Evolutionary conservation across 2,329 filamentous ascomycete species (phyloP).

Genomic region (Fusarium pseudonygamai): DNA sequence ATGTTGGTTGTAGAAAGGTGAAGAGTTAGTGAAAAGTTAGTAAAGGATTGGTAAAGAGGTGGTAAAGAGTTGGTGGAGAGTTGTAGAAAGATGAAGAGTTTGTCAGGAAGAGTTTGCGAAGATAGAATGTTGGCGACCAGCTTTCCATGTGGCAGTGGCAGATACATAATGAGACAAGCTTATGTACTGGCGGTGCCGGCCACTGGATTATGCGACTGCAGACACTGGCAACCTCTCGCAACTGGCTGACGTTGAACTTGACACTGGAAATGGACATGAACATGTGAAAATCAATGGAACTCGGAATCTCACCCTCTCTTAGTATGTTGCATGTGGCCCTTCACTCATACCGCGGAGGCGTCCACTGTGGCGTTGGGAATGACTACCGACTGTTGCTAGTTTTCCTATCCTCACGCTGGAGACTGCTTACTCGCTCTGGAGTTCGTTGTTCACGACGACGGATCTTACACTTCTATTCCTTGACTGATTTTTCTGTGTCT

Average conservation of each 20-base stretch:
- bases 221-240: neutral
- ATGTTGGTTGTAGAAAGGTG: neutral
- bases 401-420: neutral
- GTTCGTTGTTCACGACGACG: neutral
- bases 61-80: neutral
- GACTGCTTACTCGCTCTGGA: no score
- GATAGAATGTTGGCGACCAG: neutral
- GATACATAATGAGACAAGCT: neutral
- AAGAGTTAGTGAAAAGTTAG: neutral
- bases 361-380: no score
- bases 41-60: no score
- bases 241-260: neutral
- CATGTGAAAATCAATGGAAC: neutral
- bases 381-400: no score
- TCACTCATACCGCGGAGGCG: neutral
- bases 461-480: neutral
- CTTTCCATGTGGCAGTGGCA: neutral
- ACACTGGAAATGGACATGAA: neutral
- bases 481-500: no score
- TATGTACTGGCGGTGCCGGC: neutral
- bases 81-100: neutral
- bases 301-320: accelerated
- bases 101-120: neutral
- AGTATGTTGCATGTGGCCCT: accelerated
- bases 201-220: neutral